A percentile compares a stretch with the other conserved stretches of the same genome.
These are phyloP conservation scores for Hemileccinum rubropunctum DNA, from an alignment of 768 basidiomycete genomes.

Conservation along the genomic window DNA sequence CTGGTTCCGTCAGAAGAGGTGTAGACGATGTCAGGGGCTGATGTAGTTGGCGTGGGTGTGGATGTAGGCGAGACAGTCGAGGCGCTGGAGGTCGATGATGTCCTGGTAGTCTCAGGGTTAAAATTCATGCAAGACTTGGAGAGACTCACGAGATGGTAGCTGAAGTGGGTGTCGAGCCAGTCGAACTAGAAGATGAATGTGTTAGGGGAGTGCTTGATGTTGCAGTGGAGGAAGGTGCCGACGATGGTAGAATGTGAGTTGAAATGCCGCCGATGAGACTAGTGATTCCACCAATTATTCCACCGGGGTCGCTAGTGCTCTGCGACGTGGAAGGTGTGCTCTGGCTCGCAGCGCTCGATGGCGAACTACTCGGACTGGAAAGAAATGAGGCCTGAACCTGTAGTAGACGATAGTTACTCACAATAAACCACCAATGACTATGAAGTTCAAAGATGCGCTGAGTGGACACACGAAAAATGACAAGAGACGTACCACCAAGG, in stretches of 20 bases:
- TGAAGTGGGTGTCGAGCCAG: conserved; percentile 22
- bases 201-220: conserved; percentile 20
- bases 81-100: conserved; percentile 11
- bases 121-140: background rate
- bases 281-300: conserved; percentile 12
- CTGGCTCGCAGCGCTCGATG: background rate
- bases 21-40: conserved; percentile 15
- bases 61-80: conserved; percentile 6
- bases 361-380: conserved; percentile 10
- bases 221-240: conserved; percentile 14
- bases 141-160: conserved; percentile 22
- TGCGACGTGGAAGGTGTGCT: conserved; percentile 3
- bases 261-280: conserved; percentile 12
- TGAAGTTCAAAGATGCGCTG: background rate
- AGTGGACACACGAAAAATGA: background rate
- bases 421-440: conserved; percentile 21
- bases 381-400: background rate
- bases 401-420: conserved; percentile 9
- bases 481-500: conserved; percentile 16
- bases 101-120: conserved; percentile 6
- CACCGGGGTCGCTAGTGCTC: conserved; percentile 1
- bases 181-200: conserved; percentile 22
- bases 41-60: conserved; percentile 17
- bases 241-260: no score
- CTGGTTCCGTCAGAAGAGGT: conserved; percentile 24